These are phyloP conservation scores for Aspergillus aculeatus DNA, from an alignment of 2,329 filamentous ascomycete species.

Conservation along the genomic window DNA sequence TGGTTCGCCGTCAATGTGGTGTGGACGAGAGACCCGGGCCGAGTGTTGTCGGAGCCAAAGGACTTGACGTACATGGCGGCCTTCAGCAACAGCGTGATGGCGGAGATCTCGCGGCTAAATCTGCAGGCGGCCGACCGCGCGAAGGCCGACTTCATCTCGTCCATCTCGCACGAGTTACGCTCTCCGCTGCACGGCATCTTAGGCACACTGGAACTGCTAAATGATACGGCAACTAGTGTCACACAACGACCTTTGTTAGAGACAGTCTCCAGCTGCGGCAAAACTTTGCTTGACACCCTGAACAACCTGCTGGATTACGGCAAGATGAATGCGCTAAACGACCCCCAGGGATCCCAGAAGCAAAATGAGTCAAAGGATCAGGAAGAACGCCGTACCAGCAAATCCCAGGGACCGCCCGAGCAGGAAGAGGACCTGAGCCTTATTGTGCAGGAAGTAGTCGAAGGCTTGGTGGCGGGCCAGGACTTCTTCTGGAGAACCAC, in stretches of 20 bases:
- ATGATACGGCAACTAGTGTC: constrained; percentile 22
- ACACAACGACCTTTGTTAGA: constrained; percentile 26
- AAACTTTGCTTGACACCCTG: constrained; percentile 42
- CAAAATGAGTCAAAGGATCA: background rate
- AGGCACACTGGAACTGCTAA: constrained; percentile 25
- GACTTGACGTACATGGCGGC: constrained; percentile 25
- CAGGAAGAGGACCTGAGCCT: background rate
- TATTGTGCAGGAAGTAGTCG: background rate
- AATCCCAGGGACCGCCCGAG: background rate
- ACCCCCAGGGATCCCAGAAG: background rate
- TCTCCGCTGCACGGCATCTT: constrained; percentile 35
- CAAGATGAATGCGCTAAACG: constrained; percentile 22
- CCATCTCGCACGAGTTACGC: constrained; percentile 33
- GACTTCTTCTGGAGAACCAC: background rate
- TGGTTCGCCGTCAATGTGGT: constrained; percentile 26
- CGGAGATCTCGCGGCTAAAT: constrained; percentile 25
- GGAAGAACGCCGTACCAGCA: background rate
- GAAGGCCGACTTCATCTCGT: constrained; percentile 32
- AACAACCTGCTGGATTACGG: constrained; percentile 32
- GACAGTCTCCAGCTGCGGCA: constrained; percentile 38
- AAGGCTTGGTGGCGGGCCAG: background rate
- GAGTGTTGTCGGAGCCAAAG: constrained; percentile 20
- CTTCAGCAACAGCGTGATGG: constrained; percentile 29
- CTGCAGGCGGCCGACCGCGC: constrained; percentile 25
- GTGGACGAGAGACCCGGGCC: constrained; percentile 21